Evolutionary conservation across 176 grass and related monocot species (phyloP).

Genomic region (Phoenix dactylifera): DNA sequence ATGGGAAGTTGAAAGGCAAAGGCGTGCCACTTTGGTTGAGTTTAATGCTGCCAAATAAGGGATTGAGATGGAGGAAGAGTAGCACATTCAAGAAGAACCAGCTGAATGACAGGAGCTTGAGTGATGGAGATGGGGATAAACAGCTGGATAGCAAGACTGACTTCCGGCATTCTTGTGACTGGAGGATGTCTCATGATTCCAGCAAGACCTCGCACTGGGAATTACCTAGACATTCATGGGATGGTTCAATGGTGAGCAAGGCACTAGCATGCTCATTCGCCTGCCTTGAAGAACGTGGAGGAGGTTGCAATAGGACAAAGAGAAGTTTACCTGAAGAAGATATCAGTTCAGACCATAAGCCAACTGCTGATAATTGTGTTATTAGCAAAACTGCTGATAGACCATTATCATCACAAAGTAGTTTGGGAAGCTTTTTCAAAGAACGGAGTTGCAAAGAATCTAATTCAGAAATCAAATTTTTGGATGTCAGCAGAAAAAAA

Average conservation of each 20-base stretch:
- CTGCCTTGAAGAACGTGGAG: constrained; percentile 56
- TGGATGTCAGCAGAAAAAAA: constrained; percentile 32
- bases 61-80: constrained; percentile 23
- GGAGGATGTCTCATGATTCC: constrained; percentile 34
- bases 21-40: constrained; percentile 42
- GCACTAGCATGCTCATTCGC: constrained; percentile 66
- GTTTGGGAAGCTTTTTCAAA: constrained; percentile 9
- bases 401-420: constrained; percentile 4
- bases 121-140: neutral
- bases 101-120: neutral
- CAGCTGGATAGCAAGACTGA: constrained; percentile 32
- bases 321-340: constrained; percentile 32
- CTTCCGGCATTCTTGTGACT: constrained; percentile 52
- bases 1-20: constrained; percentile 25
- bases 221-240: constrained; percentile 80
- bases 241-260: constrained; percentile 70
- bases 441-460: constrained; percentile 8
- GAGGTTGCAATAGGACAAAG: constrained; percentile 7
- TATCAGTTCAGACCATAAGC: neutral
- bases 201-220: constrained; percentile 28
- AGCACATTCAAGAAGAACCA: constrained; percentile 13
- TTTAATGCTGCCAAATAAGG: constrained; percentile 38
- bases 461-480: constrained; percentile 11
- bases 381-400: constrained; percentile 14
- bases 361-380: neutral